Evolutionary conservation across 1,139 yeast genomes (phyloP), one percentile per base, ranked within the genome.

Genomic region (Sugiyamaella sp.): DNA sequence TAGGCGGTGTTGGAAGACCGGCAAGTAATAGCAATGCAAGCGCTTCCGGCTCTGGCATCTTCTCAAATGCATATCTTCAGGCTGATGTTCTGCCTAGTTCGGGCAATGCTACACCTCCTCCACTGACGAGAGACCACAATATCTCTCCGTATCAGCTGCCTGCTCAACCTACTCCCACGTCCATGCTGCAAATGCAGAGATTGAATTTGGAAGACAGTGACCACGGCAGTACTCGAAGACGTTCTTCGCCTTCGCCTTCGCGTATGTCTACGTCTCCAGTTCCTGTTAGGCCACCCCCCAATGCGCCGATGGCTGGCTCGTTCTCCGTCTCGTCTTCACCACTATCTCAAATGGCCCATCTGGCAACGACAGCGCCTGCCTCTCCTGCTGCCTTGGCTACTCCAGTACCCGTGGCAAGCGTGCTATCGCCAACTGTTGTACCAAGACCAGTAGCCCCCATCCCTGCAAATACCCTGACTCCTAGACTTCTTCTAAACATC

Each of bases 51-150:
- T 46, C 52, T 14, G 53, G 58, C 2, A 37, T 62, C 9, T 61
- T 65, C 43, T 60, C 67, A 1, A 61, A 63, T 35, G 52, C 64
- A 2, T 65, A 64, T 48, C 54, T 63, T 40, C 57, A 54, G 9
- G 50, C 61, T 5, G 67, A 64, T 47, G 58, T 56, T 2, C 43
- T 60, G 10, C 63, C 63, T 1, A 46, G 55, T 29, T 40, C 54
- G n/a, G 55, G 57, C 12, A 32, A 44, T 46, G 22, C 19, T 16
- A 50, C 54, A 27, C 55, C 55, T 1, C 46, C 47, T n/a, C 25
- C 50, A 32, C 21, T 20, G 47, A 14, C 44, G 4, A 24, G 46
- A 24, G 40, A 48, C 14, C 37, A 44, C 19, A 54, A 53, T 33
- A 46, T 57, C 9, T 58, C 61, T 1, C 61, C 61, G 3, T 58